Base-by-base conservation (phyloP, 2,329 filamentous ascomycete genomes). In the Calonectria pseudoreteaudii region DNA sequence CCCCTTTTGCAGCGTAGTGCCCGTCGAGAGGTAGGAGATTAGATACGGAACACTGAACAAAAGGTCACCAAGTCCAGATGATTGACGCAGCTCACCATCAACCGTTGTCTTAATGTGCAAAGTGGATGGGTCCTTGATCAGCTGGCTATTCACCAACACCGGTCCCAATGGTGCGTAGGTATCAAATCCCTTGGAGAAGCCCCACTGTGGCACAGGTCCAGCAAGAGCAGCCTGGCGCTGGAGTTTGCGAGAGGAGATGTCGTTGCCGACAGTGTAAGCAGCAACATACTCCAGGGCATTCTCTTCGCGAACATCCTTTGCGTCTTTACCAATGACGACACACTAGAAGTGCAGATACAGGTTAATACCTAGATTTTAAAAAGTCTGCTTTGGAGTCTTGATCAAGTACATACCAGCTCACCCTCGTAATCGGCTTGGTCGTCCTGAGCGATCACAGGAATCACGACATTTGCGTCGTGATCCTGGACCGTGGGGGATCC, bases 191-290 rank as follows among this genome's bases (percentile, higher is more conserved):
- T 90, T 90, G 62, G 68, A 72, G 69, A 60, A 76, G 8, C 47
- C 26, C 72, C 89, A 86, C 47, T 75, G 73, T 1, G 71, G 71
- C n/a, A 73, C 66, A 8, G 28, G 26, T 1, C 71, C 71, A 2
- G 66, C 66, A 4, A 44, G 14, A 23, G 91, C 91, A 36, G 87
- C 88, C 80, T 91, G 88, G 71, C 93, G 83, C 78, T 90, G 88
- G 50, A 84, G 82, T 71, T 89, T 86, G 4, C 89, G 82, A 0
- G 88, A 87, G 2, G 87, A 88, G 23, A 90, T 78, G 74, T 90
- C 89, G 79, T 92, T 91, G 41, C 87, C 87, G 30, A 87, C 87
- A 0, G 90, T 89, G 74, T 91, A 92, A 36, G 90, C 90, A 1
- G 91, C 86, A 2, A 92, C 84, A 76, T 90, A 89, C 30, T 87